These are phyloP conservation scores for Plasmodium coatneyi DNA, from an alignment of 169 alveolate genomes.

Conservation along the genomic window DNA sequence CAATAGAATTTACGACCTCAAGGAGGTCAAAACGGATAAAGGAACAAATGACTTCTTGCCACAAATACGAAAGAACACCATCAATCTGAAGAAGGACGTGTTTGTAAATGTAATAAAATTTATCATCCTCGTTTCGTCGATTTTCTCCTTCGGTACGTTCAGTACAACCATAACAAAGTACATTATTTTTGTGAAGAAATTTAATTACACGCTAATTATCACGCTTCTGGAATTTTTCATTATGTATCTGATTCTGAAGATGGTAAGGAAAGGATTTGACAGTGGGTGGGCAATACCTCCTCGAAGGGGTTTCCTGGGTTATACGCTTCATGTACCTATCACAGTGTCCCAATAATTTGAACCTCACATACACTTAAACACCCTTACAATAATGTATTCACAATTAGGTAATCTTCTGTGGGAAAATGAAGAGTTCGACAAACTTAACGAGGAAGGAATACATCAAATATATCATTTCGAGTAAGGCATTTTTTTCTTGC, in stretches of 20 bases:
- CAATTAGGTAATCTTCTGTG: slow-evolving; percentile 29
- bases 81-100: slow-evolving; percentile 15
- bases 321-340: neutral
- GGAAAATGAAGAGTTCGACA: slow-evolving; percentile 54
- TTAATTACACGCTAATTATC: slow-evolving; percentile 57
- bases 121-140: slow-evolving; percentile 27
- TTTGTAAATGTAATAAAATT: slow-evolving; percentile 46
- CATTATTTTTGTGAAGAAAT: slow-evolving; percentile 48
- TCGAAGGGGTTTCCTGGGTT: neutral
- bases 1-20: slow-evolving; percentile 26
- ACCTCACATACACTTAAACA: neutral
- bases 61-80: slow-evolving; percentile 12
- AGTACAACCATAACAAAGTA: slow-evolving; percentile 60
- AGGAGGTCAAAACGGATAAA: slow-evolving; percentile 55
- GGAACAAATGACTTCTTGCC: slow-evolving; percentile 12
- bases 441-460: slow-evolving; percentile 45
- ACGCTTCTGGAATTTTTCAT: slow-evolving; percentile 30
- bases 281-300: neutral
- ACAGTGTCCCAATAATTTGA: neutral
- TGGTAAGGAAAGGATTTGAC: neutral
- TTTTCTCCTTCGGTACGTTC: slow-evolving; percentile 39
- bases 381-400: neutral
- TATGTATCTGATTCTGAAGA: slow-evolving; percentile 16
- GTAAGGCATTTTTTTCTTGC: slow-evolving; percentile 1
- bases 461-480: slow-evolving; percentile 55